Evolutionary conservation across 768 basidiomycete genomes (phyloP), one percentile per base, ranked within the genome.

Genomic region (Tylopilus rubrobrunneus): DNA sequence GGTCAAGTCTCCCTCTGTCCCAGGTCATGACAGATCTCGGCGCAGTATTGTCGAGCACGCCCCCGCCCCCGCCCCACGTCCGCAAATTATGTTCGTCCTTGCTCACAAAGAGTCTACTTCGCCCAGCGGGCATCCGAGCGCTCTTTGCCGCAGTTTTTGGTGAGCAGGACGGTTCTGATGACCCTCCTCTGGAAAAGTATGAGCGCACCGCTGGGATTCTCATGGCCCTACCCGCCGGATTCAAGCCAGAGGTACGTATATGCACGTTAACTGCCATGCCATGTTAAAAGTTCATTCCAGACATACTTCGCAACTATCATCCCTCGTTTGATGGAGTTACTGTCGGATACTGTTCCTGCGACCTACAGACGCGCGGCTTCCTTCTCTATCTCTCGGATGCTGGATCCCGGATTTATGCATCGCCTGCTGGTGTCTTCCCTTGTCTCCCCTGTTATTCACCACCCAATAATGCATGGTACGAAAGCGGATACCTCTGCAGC

Each of bases 121-220:
- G 87, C 21, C 80, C 83, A 0, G 79, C 83, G 23, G 92, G 92
- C 1, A 76, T 92, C 1, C 75, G 74, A 28, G 88, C 87, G 0
- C 76, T 93, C 19, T 84, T 81, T 57, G 75, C 77, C 10, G 86
- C 87, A 10, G 72, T 91, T 1, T 85, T 92, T 49, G 82, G 84
- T 2, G 85, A 85, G 41, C 79, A 79, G 34, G 81, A 83, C 19
- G 56, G 56, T 3, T 64, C 68, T 0, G 81, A 81, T 5, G 81
- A 83, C 49, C 74, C 79, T 2, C 76, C 78, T 2, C 62, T 89
- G 5, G 82, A 87, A 55, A 89, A 87, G 64, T 74, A 93, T 28
- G 86, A 92, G 54, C 85, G 86, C 51, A 74, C 92, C 31, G 78
- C 88, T 19, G 75, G 73, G 7, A 76, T 90, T 19, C 65, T 97